Percentiles rank a stretch among this genome's conserved stretches.
phyloP scores from a whole-genome alignment of 75 land plant species.

The Sequoiadendron giganteum region DNA sequence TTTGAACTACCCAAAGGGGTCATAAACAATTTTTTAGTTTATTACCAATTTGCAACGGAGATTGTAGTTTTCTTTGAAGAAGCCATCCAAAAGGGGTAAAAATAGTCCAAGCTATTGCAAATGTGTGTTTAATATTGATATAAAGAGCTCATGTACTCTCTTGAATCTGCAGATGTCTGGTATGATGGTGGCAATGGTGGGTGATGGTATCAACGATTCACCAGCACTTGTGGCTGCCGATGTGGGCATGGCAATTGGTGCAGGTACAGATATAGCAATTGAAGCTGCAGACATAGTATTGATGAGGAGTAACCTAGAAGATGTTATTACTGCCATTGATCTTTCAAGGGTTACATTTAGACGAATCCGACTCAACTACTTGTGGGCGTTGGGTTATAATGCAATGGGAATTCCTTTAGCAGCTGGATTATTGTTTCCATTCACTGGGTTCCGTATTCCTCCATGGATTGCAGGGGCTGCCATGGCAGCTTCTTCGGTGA shows the following conservation, averaged over 20 bases:
- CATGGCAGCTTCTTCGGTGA: constrained; percentile 98
- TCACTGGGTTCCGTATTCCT: constrained; percentile 73
- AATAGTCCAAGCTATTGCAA: neutral
- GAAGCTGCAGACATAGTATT: constrained; percentile 97
- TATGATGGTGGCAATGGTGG: constrained; percentile 88
- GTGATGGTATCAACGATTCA: constrained; percentile 97
- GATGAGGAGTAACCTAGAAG: constrained; percentile 94
- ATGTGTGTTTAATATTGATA: neutral
- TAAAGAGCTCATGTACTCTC: neutral
- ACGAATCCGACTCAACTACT: constrained; percentile 79
- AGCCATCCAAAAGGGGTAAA: neutral
- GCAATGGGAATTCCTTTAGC: constrained; percentile 88
- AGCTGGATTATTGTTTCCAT: constrained; percentile 86
- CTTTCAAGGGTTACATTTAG: constrained; percentile 81
- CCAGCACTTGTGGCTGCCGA: constrained; percentile 94
- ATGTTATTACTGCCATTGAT: constrained; percentile 91
- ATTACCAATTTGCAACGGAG: neutral
- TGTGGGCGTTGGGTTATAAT: constrained; percentile 97
- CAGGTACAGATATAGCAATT: constrained; percentile 95
- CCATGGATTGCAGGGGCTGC: constrained; percentile 99
- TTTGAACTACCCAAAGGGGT: neutral
- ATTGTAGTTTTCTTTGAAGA: neutral
- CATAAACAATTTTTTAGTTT: neutral
- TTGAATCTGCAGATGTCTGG: constrained; percentile 60
- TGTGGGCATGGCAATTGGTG: constrained; percentile 99